phyloP scores from a whole-genome alignment of 1,284 basidiomycete genomes.

The Coniferiporia weirii region DNA sequence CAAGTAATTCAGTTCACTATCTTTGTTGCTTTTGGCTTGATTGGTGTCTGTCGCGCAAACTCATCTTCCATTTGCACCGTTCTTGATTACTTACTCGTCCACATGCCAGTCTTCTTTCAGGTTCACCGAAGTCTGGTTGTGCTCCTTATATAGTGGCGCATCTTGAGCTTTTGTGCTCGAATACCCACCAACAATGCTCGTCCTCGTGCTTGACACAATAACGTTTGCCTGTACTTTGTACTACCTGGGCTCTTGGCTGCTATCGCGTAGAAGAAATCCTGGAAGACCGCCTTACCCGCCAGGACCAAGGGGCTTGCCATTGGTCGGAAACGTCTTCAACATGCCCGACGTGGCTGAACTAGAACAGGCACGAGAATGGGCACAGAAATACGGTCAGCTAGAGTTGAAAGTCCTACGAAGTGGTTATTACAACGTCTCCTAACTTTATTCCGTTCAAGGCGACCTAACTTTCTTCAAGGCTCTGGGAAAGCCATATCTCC shows the following conservation, averaged over 20 bases:
- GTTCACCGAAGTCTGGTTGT: too few relatives aligned
- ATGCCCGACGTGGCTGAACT: constrained; percentile 37
- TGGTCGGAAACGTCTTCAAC: constrained; percentile 41
- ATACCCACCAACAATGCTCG: not conserved
- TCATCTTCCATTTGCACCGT: too few relatives aligned
- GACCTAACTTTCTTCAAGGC: constrained; percentile 4
- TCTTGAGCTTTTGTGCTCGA: too few relatives aligned
- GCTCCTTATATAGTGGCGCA: too few relatives aligned
- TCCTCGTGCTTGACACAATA: not conserved
- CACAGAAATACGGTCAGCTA: constrained; percentile 33
- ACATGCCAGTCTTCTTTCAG: too few relatives aligned
- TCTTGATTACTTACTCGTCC: too few relatives aligned
- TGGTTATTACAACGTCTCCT: too few relatives aligned
- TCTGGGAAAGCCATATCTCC: constrained; percentile 5
- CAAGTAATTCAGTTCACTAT: too few relatives aligned
- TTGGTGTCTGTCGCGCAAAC: too few relatives aligned
- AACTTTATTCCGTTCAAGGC: not conserved
- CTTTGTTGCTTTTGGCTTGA: too few relatives aligned
- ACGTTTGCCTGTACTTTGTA: not conserved
- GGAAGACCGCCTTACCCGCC: constrained; percentile 16
- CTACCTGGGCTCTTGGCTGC: not conserved
- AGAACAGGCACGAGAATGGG: constrained; percentile 39
- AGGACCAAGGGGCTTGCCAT: constrained; percentile 35
- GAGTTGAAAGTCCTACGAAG: too few relatives aligned
- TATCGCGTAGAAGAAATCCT: not conserved